Evolutionary conservation across 1,284 basidiomycete species (phyloP), one percentile per base, ranked within the genome.

Genomic region (Puccinia triticina): DNA sequence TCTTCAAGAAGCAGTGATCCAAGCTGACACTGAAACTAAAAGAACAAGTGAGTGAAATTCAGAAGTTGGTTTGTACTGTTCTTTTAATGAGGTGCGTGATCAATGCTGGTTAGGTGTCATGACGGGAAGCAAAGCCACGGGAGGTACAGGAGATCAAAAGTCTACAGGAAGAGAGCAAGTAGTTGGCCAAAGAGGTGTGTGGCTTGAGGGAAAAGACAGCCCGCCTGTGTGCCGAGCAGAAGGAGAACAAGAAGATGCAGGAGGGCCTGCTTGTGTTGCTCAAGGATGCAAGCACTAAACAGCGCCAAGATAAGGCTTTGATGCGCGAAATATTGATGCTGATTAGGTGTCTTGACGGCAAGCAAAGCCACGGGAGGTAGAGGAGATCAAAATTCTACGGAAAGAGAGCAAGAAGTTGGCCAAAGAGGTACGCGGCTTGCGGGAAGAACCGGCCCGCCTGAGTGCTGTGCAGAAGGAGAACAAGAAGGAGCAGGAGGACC

Each of bases 401-500:
- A 43, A 34, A n/a, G 64, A 82, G 34, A 76, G 50, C 43, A n/a
- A 55, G 37, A 37, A 11, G 5, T 34, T 82, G 40, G 37, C 5
- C 32, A 46, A 76, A 46, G 29, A 82, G 46, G 32, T 76, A 2
- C 29, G 26, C n/a, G 53, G 0, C 29, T 73, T 77, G n/a, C 37
- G 86, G 78, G 82, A 84, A 57, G 87, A 92, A 67, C 86, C 93
- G 7, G 88, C 89, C 69, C 88, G 87, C 0, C 90, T 91, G 32
- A 90, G 92, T 84, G 89, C 89, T 81, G 92, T 92, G 86, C 89
- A 90, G 67, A 91, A 90, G 84, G 94, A 96, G n/a, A 90, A 91
- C 34, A 92, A 94, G 86, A 96, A 95, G 88, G 95, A 98, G 86
- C 94, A 96, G 85, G 95, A 97, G 87, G 95, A 98, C 87, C 87